Percentiles rank a stretch among this genome's conserved stretches.
These are phyloP conservation scores for Lavandula angustifolia DNA, from an alignment of 257 asterid species.

Conservation along the genomic window DNA sequence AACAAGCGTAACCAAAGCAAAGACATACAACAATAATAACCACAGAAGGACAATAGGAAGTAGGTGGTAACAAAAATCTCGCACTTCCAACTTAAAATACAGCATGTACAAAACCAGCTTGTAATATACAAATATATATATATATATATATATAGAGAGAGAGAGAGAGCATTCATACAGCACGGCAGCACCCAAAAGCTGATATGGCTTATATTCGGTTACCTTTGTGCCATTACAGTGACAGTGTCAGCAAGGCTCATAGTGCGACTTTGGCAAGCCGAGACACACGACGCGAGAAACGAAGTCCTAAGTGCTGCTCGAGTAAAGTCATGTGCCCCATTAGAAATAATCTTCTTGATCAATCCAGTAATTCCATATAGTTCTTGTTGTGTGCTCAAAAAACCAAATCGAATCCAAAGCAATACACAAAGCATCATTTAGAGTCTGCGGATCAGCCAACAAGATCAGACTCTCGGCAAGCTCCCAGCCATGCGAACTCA, in stretches of 20 bases:
- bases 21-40: background rate
- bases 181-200: background rate
- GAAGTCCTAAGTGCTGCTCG: constrained; percentile 96
- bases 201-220: constrained; percentile 4
- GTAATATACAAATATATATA: too few relatives aligned
- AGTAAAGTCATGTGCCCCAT: constrained; percentile 94
- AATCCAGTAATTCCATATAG: constrained; percentile 73
- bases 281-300: constrained; percentile 95
- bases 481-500: constrained; percentile 93
- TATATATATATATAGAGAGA: background rate
- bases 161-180: background rate
- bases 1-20: constrained; percentile 17
- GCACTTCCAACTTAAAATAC: background rate
- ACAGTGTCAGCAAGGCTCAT: constrained; percentile 97
- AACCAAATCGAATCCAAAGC: constrained; percentile 96
- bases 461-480: constrained; percentile 81
- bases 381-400: constrained; percentile 70
- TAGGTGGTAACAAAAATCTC: constrained; percentile 12
- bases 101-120: too few relatives aligned
- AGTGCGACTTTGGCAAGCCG: constrained; percentile 96
- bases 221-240: constrained; percentile 98
- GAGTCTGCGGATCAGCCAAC: constrained; percentile 91
- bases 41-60: background rate
- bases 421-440: constrained; percentile 87
- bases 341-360: constrained; percentile 73